These are phyloP conservation scores for Microbotryum scabiosae DNA, from an alignment of 1,284 basidiomycete species.

Conservation along the genomic window DNA sequence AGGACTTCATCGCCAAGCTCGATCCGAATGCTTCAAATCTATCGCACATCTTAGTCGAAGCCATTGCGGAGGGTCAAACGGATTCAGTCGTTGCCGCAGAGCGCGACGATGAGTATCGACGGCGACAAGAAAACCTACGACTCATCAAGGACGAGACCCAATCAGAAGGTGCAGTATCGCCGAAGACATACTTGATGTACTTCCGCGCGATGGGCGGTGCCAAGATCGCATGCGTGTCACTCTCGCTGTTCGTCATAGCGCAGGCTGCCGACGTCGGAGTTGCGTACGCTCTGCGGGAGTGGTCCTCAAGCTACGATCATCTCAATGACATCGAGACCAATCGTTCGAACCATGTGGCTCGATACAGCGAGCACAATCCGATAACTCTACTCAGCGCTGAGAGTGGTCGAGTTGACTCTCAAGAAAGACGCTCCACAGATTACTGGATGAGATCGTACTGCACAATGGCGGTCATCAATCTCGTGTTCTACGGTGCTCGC, in stretches of 20 bases:
- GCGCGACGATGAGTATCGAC: constrained; percentile 14
- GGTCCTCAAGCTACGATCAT: constrained; percentile 31
- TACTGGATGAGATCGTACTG: constrained; percentile 31
- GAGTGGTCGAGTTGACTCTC: no score
- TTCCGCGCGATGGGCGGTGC: constrained; percentile 25
- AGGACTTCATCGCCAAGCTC: neutral
- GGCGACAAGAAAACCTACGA: constrained; percentile 23
- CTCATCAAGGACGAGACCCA: constrained; percentile 31
- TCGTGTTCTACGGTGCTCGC: constrained; percentile 17
- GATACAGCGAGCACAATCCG: no score
- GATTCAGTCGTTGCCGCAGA: neutral
- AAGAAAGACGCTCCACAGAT: constrained; percentile 6
- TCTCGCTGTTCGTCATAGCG: constrained; percentile 21
- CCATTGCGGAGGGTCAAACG: constrained; percentile 11
- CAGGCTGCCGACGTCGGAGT: constrained; percentile 29
- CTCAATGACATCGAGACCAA: neutral
- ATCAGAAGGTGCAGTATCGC: constrained; percentile 9
- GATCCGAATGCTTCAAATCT: no score
- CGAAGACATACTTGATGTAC: constrained; percentile 16
- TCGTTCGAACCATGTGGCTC: no score
- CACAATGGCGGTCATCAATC: constrained; percentile 17
- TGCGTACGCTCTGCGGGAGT: constrained; percentile 25
- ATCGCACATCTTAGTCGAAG: constrained; percentile 25
- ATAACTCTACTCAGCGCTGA: no score
- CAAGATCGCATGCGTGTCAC: constrained; percentile 4